Percentiles rank a stretch among this genome's conserved stretches.
Evolutionary conservation across 164 flowering plant genomes (phyloP).

Genomic region (Berberis thunbergii): DNA sequence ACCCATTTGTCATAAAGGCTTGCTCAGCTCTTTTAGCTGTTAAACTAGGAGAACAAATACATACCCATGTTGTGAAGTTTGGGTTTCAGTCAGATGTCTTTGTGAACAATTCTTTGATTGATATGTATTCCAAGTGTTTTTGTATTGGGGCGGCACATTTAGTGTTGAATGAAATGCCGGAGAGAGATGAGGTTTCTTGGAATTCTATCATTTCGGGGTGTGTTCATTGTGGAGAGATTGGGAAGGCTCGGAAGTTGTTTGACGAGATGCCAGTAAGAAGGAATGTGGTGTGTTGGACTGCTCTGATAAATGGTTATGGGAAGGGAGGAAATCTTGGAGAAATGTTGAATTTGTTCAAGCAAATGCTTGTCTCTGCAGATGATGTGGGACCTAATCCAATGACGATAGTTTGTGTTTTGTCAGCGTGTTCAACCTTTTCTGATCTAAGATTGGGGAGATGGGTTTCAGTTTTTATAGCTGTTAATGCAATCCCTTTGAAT

Average conservation of each 20-base stretch:
- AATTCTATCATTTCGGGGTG: slow-evolving; percentile 25
- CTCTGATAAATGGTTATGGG: slow-evolving; percentile 32
- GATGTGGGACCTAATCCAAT: slow-evolving; percentile 22
- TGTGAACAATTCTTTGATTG: slow-evolving; percentile 16
- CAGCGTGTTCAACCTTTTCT: slow-evolving; percentile 22
- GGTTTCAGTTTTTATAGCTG: slow-evolving; percentile 23
- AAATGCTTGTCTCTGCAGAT: slow-evolving; percentile 27
- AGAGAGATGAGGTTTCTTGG: slow-evolving; percentile 28
- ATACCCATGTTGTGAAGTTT: slow-evolving; percentile 19
- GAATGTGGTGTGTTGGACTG: slow-evolving; percentile 31
- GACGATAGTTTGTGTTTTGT: slow-evolving; percentile 30
- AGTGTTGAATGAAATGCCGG: slow-evolving; percentile 25
- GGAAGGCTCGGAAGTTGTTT: slow-evolving; percentile 18
- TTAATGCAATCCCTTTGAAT: slow-evolving; percentile 23
- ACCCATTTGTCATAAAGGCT: slow-evolving; percentile 24
- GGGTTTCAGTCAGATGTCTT: slow-evolving; percentile 17
- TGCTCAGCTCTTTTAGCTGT: slow-evolving; percentile 15
- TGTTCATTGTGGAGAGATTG: slow-evolving; percentile 19
- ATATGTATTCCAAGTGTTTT: slow-evolving; percentile 22
- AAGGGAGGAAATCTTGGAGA: slow-evolving; percentile 19
- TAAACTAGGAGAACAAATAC: slow-evolving; percentile 17
- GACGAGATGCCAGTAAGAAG: slow-evolving; percentile 24
- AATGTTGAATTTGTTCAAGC: slow-evolving; percentile 21
- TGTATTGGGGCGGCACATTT: slow-evolving; percentile 10
- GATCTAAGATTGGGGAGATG: slow-evolving; percentile 22